A percentile compares a stretch with the other conserved stretches of the same genome.
These are phyloP conservation scores for Debaryomyces sp. DNA, from an alignment of 1,139 yeast species.

Conservation along the genomic window DNA sequence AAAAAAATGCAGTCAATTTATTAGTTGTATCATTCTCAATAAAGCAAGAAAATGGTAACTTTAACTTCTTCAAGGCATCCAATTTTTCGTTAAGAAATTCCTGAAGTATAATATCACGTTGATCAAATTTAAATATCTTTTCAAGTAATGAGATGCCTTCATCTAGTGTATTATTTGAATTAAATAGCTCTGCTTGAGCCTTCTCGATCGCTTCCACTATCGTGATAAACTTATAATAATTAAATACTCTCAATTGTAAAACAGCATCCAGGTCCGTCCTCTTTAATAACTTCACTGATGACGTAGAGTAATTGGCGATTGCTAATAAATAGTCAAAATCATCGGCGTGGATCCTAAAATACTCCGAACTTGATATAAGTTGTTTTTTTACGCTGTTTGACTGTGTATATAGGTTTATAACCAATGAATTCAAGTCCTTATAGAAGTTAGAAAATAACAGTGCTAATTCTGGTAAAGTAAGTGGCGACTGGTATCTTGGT, in stretches of 20 bases:
- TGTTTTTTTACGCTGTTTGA: conserved; percentile 43
- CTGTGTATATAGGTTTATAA: conserved; percentile 37
- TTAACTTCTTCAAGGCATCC: conserved; percentile 24
- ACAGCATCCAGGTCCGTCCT: conserved; percentile 42
- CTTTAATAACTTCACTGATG: conserved; percentile 41
- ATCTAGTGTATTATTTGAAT: conserved; percentile 25
- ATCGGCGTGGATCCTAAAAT: conserved; percentile 34
- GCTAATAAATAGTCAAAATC: conserved; percentile 46
- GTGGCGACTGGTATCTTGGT: conserved; percentile 47
- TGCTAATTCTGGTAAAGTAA: conserved; percentile 39
- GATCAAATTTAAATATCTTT: conserved; percentile 43
- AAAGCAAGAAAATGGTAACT: conserved; percentile 34
- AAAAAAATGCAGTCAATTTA: conserved; percentile 21
- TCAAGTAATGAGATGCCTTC: conserved; percentile 39
- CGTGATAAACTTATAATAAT: conserved; percentile 41
- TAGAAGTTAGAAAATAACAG: conserved; percentile 37
- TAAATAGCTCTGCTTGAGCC: conserved; percentile 37
- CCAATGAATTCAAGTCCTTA: conserved; percentile 41
- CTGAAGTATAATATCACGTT: conserved; percentile 40
- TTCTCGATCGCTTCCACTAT: conserved; percentile 36
- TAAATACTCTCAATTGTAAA: conserved; percentile 43
- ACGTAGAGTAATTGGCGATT: conserved; percentile 45
- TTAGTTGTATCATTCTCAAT: conserved; percentile 25
- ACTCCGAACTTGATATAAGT: conserved; percentile 33
- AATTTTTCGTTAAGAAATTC: conserved; percentile 41